Evolutionary conservation across 441 rosid species (phyloP), one percentile per base, ranked within the genome.

Genomic region (Gossypium schwendimanii): DNA sequence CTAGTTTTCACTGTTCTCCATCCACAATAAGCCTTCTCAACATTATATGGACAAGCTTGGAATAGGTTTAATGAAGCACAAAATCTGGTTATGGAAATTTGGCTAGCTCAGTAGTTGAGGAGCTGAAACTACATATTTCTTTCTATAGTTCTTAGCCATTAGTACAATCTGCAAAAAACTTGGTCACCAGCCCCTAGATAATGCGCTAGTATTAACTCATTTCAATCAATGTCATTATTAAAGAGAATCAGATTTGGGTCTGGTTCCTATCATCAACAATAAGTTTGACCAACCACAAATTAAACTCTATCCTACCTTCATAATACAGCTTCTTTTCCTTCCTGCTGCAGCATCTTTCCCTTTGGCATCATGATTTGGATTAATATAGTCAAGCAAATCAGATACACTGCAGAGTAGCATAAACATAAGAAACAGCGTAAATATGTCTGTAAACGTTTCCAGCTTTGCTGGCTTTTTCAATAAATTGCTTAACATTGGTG

Each of bases 321-420:
- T 63, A 63, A 81, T 78, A 67, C 81, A 83, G 76, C 63, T 81
- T 80, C 82, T 90, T 81, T 89, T 87, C 85, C 79, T 87, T 44
- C 83, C 78, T 55, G 87, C 82, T 39, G 78, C 71, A 31, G 76
- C 77, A 69, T 80, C 87, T 78, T 88, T 87, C 69, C 88, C 92
- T 79, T 90, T 88, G 76, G 81, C 84, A 74, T 83, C 86, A 57
- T 88, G 87, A 80, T 83, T 87, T 73, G 91, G 92, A 81, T 87
- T 88, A 75, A 90, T 90, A 82, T 85, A 90, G 81, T 90, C 92
- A 18, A 90, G 89, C 74, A 90, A 84, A 78, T 90, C 95, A 17
- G 92, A 88, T 52, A 90, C 92, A 76, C 92, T 90, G 89, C 73
- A 77, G 81, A 70, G 64, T 20, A 57, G 72, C 72, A 75, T 60